phyloP scores from a whole-genome alignment of 225 moss, liverwort and hornwort genomes.

The Sphagnum tenellum region DNA sequence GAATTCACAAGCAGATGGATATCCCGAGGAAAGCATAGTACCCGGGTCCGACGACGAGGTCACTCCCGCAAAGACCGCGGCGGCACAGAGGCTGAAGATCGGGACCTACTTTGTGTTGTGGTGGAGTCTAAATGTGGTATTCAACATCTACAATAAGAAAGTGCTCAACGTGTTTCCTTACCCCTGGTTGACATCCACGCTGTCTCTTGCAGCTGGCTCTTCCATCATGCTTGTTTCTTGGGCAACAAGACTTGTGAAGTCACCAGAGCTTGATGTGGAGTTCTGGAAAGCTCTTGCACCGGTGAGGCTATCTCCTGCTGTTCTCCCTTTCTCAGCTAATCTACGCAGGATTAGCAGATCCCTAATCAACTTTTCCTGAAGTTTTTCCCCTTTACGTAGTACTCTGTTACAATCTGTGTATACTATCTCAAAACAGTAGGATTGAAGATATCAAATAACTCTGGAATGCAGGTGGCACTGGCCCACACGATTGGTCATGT shows the following conservation, averaged over 20 bases:
- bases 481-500: conserved; percentile 89
- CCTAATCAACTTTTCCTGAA: too few relatives aligned
- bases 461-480: conserved; percentile 51
- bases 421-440: too few relatives aligned
- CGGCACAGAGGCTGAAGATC: conserved; percentile 43
- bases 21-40: conserved; percentile 4
- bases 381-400: too few relatives aligned
- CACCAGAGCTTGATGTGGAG: conserved; percentile 68
- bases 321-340: too few relatives aligned
- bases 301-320: conserved; percentile 24
- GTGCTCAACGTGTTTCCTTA: conserved; percentile 58
- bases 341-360: too few relatives aligned
- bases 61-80: conserved; percentile 14
- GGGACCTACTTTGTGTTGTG: conserved; percentile 6
- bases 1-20: conserved; percentile 25
- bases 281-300: conserved; percentile 98
- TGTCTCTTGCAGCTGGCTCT: conserved; percentile 66
- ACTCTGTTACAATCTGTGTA: too few relatives aligned
- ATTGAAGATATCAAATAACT: too few relatives aligned
- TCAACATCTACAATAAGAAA: conserved; percentile 15
- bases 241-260: conserved; percentile 67
- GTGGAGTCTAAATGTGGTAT: conserved; percentile 5
- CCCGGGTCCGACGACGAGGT: conserved; percentile 11
- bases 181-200: conserved; percentile 80
- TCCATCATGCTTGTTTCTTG: conserved; percentile 73